phyloP scores from a whole-genome alignment of 345 rosid species.

The Limnanthes douglasii region DNA sequence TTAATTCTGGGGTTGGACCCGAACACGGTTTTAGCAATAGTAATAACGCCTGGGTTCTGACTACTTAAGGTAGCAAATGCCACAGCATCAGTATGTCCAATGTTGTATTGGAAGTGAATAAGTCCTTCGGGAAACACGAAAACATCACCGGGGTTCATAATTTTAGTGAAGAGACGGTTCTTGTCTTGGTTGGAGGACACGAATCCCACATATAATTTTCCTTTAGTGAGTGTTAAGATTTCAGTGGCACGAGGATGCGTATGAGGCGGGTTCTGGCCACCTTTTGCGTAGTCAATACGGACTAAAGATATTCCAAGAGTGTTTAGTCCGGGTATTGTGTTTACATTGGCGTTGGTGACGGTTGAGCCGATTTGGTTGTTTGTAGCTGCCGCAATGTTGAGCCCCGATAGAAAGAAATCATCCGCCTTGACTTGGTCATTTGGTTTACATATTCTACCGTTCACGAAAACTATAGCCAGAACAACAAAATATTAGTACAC shows the following conservation, averaged over 20 bases:
- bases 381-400: constrained; percentile 9
- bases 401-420: constrained; percentile 13
- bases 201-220: constrained; percentile 14
- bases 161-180: constrained; percentile 6
- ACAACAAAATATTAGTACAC: no score
- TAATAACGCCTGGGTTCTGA: constrained; percentile 16
- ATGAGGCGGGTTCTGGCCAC: constrained; percentile 20
- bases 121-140: constrained; percentile 14
- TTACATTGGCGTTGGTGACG: constrained; percentile 4
- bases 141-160: constrained; percentile 11
- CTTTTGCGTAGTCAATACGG: constrained; percentile 16
- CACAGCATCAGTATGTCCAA: constrained; percentile 1
- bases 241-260: constrained; percentile 16
- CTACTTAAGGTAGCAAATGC: constrained; percentile 9
- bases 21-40: constrained; percentile 4
- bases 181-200: constrained; percentile 8
- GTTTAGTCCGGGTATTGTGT: constrained; percentile 13
- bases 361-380: constrained; percentile 3
- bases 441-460: constrained; percentile 10
- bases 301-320: constrained; percentile 11
- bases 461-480: constrained; percentile 11
- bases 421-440: constrained; percentile 6
- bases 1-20: constrained; percentile 8
- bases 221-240: constrained; percentile 10
- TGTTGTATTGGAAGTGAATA: constrained; percentile 15